These are phyloP conservation scores for Chaetomiaceae sp. DNA, from an alignment of 2,329 filamentous ascomycete species.

Conservation along the genomic window DNA sequence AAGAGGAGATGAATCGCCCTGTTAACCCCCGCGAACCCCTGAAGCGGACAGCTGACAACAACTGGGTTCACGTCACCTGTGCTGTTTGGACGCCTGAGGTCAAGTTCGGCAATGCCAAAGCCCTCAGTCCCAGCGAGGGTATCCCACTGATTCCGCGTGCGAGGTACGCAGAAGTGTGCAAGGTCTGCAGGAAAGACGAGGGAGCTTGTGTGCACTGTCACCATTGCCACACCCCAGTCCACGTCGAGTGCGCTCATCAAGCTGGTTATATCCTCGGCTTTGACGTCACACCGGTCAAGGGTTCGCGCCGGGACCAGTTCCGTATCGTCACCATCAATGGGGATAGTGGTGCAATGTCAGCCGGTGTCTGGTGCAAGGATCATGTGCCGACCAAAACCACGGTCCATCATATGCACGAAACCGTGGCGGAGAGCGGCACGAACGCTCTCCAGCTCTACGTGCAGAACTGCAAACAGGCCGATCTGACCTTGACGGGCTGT, in stretches of 20 bases:
- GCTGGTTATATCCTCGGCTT: slow-evolving; percentile 82
- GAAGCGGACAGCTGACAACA: slow-evolving; percentile 92
- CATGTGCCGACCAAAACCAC: slow-evolving; percentile 69
- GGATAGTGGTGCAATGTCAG: slow-evolving; percentile 78
- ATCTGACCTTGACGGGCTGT: slow-evolving; percentile 83
- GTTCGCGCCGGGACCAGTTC: slow-evolving; percentile 75
- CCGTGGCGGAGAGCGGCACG: slow-evolving; percentile 63
- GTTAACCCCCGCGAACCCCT: slow-evolving; percentile 81
- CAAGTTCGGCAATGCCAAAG: slow-evolving; percentile 81
- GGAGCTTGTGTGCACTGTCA: slow-evolving; percentile 84
- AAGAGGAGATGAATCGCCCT: slow-evolving; percentile 80
- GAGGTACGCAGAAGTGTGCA: slow-evolving; percentile 74
- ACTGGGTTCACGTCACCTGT: slow-evolving; percentile 95
- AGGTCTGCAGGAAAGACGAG: slow-evolving; percentile 68
- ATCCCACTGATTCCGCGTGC: slow-evolving; percentile 74
- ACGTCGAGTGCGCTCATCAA: slow-evolving; percentile 86
- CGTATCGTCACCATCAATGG: slow-evolving; percentile 75
- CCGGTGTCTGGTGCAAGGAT: slow-evolving; percentile 86
- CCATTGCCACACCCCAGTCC: slow-evolving; percentile 66
- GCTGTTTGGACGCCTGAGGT: slow-evolving; percentile 89
- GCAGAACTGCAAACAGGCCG: slow-evolving; percentile 90
- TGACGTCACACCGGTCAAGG: slow-evolving; percentile 85
- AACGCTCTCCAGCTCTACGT: slow-evolving; percentile 84
- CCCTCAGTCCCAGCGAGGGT: slow-evolving; percentile 82
- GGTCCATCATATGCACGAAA: slow-evolving; percentile 75